phyloP scores from a whole-genome alignment of 2,329 filamentous ascomycete species.

The Colletotrichum simmondsii region DNA sequence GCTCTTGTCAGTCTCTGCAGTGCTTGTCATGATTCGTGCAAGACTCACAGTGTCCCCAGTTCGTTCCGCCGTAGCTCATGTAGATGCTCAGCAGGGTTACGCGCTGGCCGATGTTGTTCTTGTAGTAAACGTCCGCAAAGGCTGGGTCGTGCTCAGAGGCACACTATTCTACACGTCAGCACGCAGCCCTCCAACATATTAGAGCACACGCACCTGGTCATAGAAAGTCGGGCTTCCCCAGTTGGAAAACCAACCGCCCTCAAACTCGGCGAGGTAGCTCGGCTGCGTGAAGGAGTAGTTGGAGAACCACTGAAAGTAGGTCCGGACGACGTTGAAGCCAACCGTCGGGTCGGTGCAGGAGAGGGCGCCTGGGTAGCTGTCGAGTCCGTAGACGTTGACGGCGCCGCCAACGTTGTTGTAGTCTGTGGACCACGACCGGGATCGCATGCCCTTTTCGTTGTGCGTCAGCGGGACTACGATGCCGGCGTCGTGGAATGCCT shows the following conservation, averaged over 20 bases:
- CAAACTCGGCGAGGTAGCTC: slow-evolving; percentile 62
- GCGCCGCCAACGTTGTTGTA: slow-evolving; percentile 65
- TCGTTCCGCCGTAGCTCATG: slow-evolving; percentile 84
- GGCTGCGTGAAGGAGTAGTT: slow-evolving; percentile 66
- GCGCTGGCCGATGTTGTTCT: slow-evolving; percentile 76
- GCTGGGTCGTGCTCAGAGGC: slow-evolving; percentile 71
- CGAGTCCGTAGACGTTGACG: slow-evolving; percentile 62
- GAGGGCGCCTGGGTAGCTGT: slow-evolving; percentile 71
- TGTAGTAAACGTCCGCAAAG: slow-evolving; percentile 84
- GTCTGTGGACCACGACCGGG: slow-evolving; percentile 62
- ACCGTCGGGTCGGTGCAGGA: slow-evolving; percentile 67
- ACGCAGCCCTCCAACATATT: slow-evolving; percentile 53
- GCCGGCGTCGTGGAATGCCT: slow-evolving; percentile 74
- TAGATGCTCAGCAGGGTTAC: slow-evolving; percentile 78
- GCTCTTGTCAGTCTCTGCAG: not conserved
- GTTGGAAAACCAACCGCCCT: slow-evolving; percentile 63
- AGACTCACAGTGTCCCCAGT: slow-evolving; percentile 74
- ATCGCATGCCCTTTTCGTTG: slow-evolving; percentile 69
- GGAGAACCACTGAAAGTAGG: slow-evolving; percentile 68
- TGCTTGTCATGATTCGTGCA: too few relatives aligned
- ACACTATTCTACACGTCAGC: slow-evolving; percentile 68
- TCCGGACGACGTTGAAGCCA: slow-evolving; percentile 50
- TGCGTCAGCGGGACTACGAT: slow-evolving; percentile 80
- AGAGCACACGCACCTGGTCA: slow-evolving; percentile 46
- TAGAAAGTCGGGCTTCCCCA: slow-evolving; percentile 63